Base-by-base conservation (phyloP, 306 rosid genomes). In the Urtica urens region DNA sequence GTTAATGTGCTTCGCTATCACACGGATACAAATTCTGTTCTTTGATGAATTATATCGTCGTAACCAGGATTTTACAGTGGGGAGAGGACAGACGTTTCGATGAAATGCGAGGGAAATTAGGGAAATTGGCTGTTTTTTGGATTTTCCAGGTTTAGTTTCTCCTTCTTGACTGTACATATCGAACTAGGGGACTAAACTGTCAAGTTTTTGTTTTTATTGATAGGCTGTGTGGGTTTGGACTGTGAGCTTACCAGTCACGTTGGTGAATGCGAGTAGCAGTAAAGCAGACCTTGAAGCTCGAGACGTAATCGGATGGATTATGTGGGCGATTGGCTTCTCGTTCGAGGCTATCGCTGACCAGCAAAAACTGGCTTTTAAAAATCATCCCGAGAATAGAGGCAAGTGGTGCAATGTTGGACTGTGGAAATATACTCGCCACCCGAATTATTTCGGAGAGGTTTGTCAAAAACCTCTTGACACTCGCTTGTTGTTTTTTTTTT, bases 201-300 rank as follows among this genome's bases (percentile, higher is more conserved):
- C 42, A 11, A 0, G 13, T 31, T 7, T 31, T 31, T 31, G 0
- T 31, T 13, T 31, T 13, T 31, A 31, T 31, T 31, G 74, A 49
- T 78, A 90, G 99, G 96, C 96, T 59, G 80, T 79, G 47, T 90
- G 99, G 99, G 96, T 90, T 41, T 90, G 99, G 96, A 31, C 87
- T 21, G 99, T 90, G 63, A 85, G 96, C 66, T 82, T 85, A 62
- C 99, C 96, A 18, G 79, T 85, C 34, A 90, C 96, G 1, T 50
- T 90, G 35, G 93, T 82, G 38, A 90, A 90, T 75, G 79, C 96
- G 38, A 82, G 83, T 58, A 53, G 59, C 72, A 63, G 71, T 55
- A 75, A 64, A 43, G 92, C 99, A 48, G 60, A 68, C 30, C 48
- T 79, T n/a, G 69, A 65, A 47, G 58, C 77, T 60, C 81, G 23